Evolutionary conservation across 805 yeast genomes (phyloP).

Genomic region (Candida namnaoensis): DNA sequence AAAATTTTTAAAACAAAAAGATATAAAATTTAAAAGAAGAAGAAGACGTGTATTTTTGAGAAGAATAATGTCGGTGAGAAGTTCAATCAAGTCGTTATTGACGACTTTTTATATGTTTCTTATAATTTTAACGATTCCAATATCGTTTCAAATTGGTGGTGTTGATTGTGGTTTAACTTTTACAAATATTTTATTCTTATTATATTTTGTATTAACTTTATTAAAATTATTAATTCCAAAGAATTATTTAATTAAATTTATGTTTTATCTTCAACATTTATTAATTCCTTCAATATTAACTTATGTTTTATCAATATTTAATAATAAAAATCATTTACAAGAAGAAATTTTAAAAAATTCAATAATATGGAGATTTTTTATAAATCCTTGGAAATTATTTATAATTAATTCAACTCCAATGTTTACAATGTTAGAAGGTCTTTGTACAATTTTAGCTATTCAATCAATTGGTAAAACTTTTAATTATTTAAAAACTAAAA

Average conservation of each 20-base stretch:
- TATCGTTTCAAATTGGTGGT: conserved; percentile 93
- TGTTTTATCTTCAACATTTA: conserved; percentile 78
- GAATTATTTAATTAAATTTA: conserved; percentile 21
- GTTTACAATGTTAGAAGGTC: conserved; percentile 86
- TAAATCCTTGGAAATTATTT: conserved; percentile 63
- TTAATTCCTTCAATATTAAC: conserved; percentile 77
- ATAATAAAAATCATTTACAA: conserved; percentile 14
- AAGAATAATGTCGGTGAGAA: not conserved
- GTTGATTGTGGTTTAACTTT: conserved; percentile 81
- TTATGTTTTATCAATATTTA: conserved; percentile 50
- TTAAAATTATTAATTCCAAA: conserved; percentile 42
- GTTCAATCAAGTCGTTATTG: conserved; percentile 17
- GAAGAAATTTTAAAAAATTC: not conserved
- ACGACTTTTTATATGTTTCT: conserved; percentile 57
- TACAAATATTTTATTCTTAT: conserved; percentile 59
- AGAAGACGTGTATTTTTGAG: too few species aligned
- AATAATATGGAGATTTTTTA: conserved; percentile 25
- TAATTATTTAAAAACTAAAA: conserved; percentile 51
- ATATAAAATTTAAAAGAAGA: too few species aligned
- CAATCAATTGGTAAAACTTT: conserved; percentile 86
- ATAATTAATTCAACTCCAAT: conserved; percentile 79
- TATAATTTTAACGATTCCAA: conserved; percentile 76
- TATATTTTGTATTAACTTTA: conserved; percentile 69
- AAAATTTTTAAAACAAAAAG: too few species aligned
- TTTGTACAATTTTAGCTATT: conserved; percentile 84